A percentile compares a stretch with the other conserved stretches of the same genome.
These are phyloP conservation scores for Trichomonascus vanleenenianus DNA, from an alignment of 805 yeast genomes.

Conservation along the genomic window DNA sequence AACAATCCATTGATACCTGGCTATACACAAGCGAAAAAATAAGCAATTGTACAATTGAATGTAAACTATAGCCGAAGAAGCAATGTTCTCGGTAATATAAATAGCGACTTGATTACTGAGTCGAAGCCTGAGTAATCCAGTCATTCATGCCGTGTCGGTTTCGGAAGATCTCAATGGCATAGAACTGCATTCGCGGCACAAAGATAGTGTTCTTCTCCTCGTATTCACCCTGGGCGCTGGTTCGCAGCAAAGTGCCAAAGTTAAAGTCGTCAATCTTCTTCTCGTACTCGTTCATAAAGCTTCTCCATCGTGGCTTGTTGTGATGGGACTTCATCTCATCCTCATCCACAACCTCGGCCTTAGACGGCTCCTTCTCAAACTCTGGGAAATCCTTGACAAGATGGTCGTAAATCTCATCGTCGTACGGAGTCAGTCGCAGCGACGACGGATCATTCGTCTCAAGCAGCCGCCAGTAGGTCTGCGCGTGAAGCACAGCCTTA, in stretches of 20 bases:
- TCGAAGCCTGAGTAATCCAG: constrained; percentile 71
- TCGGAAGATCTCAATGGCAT: constrained; percentile 91
- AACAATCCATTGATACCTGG: too few relatives aligned
- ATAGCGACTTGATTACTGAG: too few relatives aligned
- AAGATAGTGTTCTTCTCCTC: constrained; percentile 78
- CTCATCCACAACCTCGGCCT: constrained; percentile 52
- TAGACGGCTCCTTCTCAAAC: constrained; percentile 45
- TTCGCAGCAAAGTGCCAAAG: constrained; percentile 88
- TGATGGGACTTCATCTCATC: constrained; percentile 69
- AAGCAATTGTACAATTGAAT: not conserved
- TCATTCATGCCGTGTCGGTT: constrained; percentile 86
- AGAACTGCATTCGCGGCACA: constrained; percentile 87
- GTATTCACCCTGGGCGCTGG: constrained; percentile 65
- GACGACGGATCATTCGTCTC: constrained; percentile 70
- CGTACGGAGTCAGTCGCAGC: constrained; percentile 40
- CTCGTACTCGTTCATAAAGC: constrained; percentile 74
- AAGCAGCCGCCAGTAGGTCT: constrained; percentile 82
- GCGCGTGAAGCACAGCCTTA: constrained; percentile 92
- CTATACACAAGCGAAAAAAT: too few relatives aligned
- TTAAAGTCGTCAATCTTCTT: constrained; percentile 78
- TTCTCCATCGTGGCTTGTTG: constrained; percentile 90
- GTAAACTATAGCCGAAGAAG: constrained; percentile 3
- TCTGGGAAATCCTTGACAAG: constrained; percentile 77
- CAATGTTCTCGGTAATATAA: too few relatives aligned
- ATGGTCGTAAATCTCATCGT: constrained; percentile 34